Evolutionary conservation across 805 yeast species (phyloP), one percentile per base, ranked within the genome.

Genomic region (Metschnikowia orientalis): DNA sequence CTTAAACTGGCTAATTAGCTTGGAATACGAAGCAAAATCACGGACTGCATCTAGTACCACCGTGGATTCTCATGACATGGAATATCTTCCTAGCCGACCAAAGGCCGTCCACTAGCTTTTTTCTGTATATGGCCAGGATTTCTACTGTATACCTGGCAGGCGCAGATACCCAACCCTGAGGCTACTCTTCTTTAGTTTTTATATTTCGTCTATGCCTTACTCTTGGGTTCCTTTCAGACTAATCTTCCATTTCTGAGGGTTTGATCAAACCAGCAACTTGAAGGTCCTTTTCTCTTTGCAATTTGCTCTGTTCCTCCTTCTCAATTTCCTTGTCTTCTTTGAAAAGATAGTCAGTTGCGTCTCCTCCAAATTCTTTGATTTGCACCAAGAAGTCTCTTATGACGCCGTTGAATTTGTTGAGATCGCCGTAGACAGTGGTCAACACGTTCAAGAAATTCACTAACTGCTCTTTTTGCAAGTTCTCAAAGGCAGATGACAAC

Each of bases 301-400:
- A 56, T 54, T 71, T 75, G 44, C 69, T 73, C 55, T 78, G 80
- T 57, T 85, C 95, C 42, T 69, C 59, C 39, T 77, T 58, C 56
- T 86, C 95, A 31, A 68, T 67, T 58, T 87, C 95, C 54, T 79
- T 83, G 54, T 90, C 98, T 53, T 92, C 97, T 8, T 94, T 95
- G 61, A 81, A 90, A 56, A 90, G 69, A 57, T 92, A 92, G 57
- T 89, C 97, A 14, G 95, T 87, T 36, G 95, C 79, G 57, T 86
- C 95, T 18, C 97, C 97, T 40, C 97, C 98, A 53, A 75, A 77
- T 62, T 90, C 95, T 63, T 88, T 89, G 59, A 90, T 85, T 67
- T 92, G 97, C 26, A 92, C 94, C 57, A 92, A 73, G 75, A 92
- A 92, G 63, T 92, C 99, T 61, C 97, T 81, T 49, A 92, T 69